Base-by-base conservation (phyloP, 495 filamentous ascomycete species). In the Glarea lozoyensis region DNA sequence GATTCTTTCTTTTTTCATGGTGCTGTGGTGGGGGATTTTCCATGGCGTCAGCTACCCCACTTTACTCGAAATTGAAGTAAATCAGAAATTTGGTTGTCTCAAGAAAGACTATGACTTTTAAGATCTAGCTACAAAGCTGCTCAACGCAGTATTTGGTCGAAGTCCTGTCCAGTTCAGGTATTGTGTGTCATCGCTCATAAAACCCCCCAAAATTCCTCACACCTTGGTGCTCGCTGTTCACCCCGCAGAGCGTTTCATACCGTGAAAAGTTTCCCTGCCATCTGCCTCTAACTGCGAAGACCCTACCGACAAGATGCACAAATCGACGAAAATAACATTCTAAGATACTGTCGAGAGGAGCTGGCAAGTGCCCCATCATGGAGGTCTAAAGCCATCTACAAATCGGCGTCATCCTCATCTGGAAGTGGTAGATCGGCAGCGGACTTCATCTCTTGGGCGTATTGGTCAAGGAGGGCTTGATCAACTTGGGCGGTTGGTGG, bases 401-500 rank as follows among this genome's bases (percentile, higher is more conserved):
- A 58, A 54, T 75, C 73, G 48, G 86, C 76, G 53, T 95, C 89
- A 50, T 96, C 90, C 76, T 99, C 92, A 54, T 90, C 89, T 45
- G 92, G 93, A 42, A 99, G 84, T 53, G 93, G 89, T 79, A 81
- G 74, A 17, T 75, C 48, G 32, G 84, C 78, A 37, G 92, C 92
- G 42, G 74, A 79, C 41, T 76, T 63, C 85, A 99, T 94, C 75
- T 99, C 92, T 62, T 79, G 67, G 62, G 81, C 66, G 76, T 94
- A 94, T 67, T 85, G 69, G 46, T 75, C 66, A 55, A 97, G 75
- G 46, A 94, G 81, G 16, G 70, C 72, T 59, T 82, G 70, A 67
- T 97, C 86, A 66, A 99, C 86, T 50, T 75, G 66, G 48, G 88
- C 88, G 62, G 89, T 88, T 25, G 93, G 88, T 44, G 93, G 93